phyloP scores from a whole-genome alignment of 352 stramenopile species.

The Phytophthora pisi region DNA sequence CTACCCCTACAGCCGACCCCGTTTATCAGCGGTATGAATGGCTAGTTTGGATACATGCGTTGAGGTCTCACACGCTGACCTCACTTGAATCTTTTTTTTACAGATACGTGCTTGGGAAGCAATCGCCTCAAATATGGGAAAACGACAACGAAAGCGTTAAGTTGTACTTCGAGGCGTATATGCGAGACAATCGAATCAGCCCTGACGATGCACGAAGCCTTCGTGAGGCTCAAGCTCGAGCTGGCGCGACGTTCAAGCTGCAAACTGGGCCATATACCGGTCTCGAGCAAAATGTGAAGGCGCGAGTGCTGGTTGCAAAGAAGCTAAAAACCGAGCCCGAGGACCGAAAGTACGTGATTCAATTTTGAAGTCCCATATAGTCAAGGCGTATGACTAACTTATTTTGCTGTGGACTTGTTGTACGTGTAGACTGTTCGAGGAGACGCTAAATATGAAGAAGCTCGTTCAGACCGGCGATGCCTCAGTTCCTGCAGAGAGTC shows the following conservation, averaged over 20 bases:
- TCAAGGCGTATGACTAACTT: background rate
- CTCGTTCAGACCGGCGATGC: conserved; percentile 54
- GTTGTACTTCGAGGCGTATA: conserved; percentile 82
- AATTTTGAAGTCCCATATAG: background rate
- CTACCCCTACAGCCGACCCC: conserved; percentile 39
- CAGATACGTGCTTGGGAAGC: conserved; percentile 73
- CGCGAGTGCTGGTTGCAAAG: conserved; percentile 78
- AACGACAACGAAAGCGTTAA: conserved; percentile 81
- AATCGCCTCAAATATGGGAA: conserved; percentile 75
- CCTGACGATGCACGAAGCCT: conserved; percentile 67
- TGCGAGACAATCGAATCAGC: conserved; percentile 80
- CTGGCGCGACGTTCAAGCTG: conserved; percentile 82
- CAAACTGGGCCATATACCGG: conserved; percentile 75
- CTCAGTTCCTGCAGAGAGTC: conserved; percentile 64
- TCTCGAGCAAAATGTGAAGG: conserved; percentile 84
- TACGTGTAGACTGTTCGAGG: conserved; percentile 63
- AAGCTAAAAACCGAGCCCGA: conserved; percentile 74
- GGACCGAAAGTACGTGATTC: conserved; percentile 51
- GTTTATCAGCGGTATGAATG: conserved; percentile 68
- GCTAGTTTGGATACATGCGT: background rate
- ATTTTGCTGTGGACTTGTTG: conserved; percentile 3
- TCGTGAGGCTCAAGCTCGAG: conserved; percentile 68
- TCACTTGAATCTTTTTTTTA: background rate
- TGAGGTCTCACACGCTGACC: background rate
- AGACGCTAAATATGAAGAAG: conserved; percentile 73